These are phyloP conservation scores for Daldinia vernicosa DNA, from an alignment of 495 filamentous ascomycete species.

Conservation along the genomic window DNA sequence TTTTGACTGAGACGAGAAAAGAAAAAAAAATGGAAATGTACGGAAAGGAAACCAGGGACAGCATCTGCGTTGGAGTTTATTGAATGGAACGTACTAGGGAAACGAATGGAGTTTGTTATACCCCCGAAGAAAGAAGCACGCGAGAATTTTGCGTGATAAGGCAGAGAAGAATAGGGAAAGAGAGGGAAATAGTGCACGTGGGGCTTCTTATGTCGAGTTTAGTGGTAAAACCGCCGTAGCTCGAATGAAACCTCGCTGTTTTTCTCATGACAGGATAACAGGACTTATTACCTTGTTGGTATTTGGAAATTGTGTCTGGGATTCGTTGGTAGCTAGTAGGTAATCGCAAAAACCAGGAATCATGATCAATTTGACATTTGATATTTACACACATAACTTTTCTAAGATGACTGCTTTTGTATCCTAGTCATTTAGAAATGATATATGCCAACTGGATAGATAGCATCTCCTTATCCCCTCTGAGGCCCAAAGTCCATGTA, in stretches of 20 bases:
- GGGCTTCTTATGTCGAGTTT: background rate
- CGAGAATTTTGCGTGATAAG: background rate
- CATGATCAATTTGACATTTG: background rate
- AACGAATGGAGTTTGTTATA: conserved; percentile 43
- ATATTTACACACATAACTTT: background rate
- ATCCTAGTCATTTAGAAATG: no score
- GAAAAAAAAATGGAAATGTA: conserved; percentile 14
- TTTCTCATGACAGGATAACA: background rate
- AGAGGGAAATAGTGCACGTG: background rate
- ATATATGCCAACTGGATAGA: background rate
- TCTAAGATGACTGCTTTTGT: background rate
- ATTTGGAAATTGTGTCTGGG: background rate
- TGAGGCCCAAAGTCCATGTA: conserved; percentile 26
- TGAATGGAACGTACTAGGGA: conserved; percentile 25
- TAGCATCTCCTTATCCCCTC: background rate
- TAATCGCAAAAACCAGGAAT: background rate
- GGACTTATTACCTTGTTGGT: background rate
- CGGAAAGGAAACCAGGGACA: conserved; percentile 27
- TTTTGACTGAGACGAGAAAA: conserved; percentile 9
- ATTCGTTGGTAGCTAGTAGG: conserved; percentile 1
- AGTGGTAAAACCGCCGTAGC: background rate
- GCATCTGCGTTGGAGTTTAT: conserved; percentile 40
- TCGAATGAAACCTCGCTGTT: background rate
- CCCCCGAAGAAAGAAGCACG: conserved; percentile 23
- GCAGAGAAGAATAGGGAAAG: background rate